Conservation (phyloP, 2,329 filamentous ascomycete species). For the Aspergillus sp. region DNA sequence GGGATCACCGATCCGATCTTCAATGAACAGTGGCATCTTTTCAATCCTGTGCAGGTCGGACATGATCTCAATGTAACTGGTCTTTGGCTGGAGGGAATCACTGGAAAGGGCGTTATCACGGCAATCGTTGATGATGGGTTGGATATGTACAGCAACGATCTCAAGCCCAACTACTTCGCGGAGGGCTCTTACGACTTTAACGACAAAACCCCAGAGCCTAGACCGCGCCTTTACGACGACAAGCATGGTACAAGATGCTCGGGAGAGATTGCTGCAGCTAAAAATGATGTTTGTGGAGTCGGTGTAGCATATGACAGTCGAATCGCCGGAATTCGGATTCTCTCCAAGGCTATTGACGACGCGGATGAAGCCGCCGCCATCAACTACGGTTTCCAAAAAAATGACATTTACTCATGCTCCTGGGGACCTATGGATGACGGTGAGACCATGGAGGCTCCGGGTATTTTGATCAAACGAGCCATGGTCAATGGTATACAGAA, state of each 20-base stretch:
- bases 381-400: slow-evolving; percentile 87
- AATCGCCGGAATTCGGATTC: slow-evolving; percentile 85
- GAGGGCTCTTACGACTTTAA: slow-evolving; percentile 96
- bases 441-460: slow-evolving; percentile 86
- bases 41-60: slow-evolving; percentile 73
- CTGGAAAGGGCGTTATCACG: slow-evolving; percentile 80
- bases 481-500: slow-evolving; percentile 92
- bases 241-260: slow-evolving; percentile 90
- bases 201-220: slow-evolving; percentile 72
- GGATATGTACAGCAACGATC: slow-evolving; percentile 90
- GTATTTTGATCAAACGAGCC: slow-evolving; percentile 78
- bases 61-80: slow-evolving; percentile 97
- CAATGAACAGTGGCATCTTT: slow-evolving; percentile 89
- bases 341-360: slow-evolving; percentile 86
- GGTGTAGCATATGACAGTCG: slow-evolving; percentile 90
- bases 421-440: slow-evolving; percentile 97
- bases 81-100: slow-evolving; percentile 86
- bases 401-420: slow-evolving; percentile 97
- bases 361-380: slow-evolving; percentile 87
- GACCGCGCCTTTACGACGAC: slow-evolving; percentile 78
- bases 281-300: slow-evolving; percentile 90
- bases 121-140: slow-evolving; percentile 95
- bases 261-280: slow-evolving; percentile 87
- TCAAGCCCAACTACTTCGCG: slow-evolving; percentile 91
- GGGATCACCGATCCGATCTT: slow-evolving; percentile 87